Conservation (phyloP, 2,329 filamentous ascomycete genomes). For the Paraphoma chrysanthemicola region DNA sequence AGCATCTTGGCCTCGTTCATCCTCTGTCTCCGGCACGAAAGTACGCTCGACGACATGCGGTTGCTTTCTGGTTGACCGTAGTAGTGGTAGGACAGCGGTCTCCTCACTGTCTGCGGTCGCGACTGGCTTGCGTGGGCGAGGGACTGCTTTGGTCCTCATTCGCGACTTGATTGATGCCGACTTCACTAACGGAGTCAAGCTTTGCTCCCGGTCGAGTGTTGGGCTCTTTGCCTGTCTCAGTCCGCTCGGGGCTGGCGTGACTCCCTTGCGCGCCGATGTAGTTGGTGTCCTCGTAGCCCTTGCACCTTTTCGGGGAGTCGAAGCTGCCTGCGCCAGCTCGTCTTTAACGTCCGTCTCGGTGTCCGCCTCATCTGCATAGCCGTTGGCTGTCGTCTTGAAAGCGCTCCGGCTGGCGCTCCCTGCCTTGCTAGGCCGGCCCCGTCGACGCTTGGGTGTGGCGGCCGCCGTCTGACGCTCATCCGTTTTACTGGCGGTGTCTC, state of each 20-base stretch:
- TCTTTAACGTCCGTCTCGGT: slow-evolving; percentile 23
- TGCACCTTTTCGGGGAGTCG: slow-evolving; percentile 22
- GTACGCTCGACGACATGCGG: slow-evolving; percentile 9
- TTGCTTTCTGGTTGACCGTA: slow-evolving; percentile 18
- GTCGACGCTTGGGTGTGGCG: slow-evolving; percentile 26
- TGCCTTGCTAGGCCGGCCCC: slow-evolving; percentile 18
- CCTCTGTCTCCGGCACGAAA: slow-evolving; percentile 27
- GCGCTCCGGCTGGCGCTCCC: slow-evolving; percentile 22
- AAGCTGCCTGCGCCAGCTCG: slow-evolving; percentile 18
- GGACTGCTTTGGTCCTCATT: slow-evolving; percentile 11
- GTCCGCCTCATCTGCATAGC: slow-evolving; percentile 9
- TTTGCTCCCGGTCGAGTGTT: neutral
- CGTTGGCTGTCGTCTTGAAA: slow-evolving; percentile 15
- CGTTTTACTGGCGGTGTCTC: slow-evolving; percentile 10
- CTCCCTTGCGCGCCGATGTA: slow-evolving; percentile 20
- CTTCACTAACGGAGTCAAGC: neutral
- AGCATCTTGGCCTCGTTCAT: slow-evolving; percentile 21
- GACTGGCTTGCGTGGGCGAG: slow-evolving; percentile 11
- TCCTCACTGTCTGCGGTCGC: slow-evolving; percentile 14
- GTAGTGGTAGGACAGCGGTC: slow-evolving; percentile 17
- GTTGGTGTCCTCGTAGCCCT: slow-evolving; percentile 13
- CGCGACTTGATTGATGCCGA: slow-evolving; percentile 5
- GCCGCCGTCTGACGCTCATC: slow-evolving; percentile 21
- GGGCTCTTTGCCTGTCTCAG: slow-evolving; percentile 5
- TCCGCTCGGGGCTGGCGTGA: slow-evolving; percentile 11